A percentile compares a stretch with the other conserved stretches of the same genome.
phyloP scores from a whole-genome alignment of 371 early-diverging fungal genomes.

The Batrachochytrium dendrobatidis region DNA sequence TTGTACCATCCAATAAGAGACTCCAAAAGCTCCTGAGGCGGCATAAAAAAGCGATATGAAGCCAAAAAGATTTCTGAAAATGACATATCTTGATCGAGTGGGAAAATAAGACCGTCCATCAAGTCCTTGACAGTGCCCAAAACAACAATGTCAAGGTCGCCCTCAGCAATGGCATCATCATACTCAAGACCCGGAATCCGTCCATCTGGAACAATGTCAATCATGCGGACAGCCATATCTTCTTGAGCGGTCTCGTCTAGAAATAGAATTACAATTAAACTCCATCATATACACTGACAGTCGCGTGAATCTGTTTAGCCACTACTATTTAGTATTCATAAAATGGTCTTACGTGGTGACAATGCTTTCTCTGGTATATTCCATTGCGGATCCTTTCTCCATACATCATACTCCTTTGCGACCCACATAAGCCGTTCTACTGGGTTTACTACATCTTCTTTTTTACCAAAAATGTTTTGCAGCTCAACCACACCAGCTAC shows the following conservation, averaged over 20 bases:
- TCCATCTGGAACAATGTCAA: background rate
- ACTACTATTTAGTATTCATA: no score
- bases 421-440: background rate
- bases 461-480: background rate
- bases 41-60: slow-evolving; percentile 39
- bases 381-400: background rate
- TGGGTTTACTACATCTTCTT: background rate
- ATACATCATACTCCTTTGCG: background rate
- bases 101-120: slow-evolving; percentile 42
- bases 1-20: slow-evolving; percentile 45
- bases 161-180: background rate
- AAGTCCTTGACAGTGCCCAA: slow-evolving; percentile 25
- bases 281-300: no score
- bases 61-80: slow-evolving; percentile 43
- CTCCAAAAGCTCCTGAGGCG: slow-evolving; percentile 24
- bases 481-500: no score
- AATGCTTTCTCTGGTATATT: background rate
- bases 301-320: no score
- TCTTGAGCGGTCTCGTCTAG: background rate
- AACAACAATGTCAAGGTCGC: slow-evolving; percentile 24
- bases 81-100: slow-evolving; percentile 37
- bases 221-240: background rate
- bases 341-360: background rate
- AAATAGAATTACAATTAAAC: no score
- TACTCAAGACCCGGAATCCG: background rate